Evolutionary conservation across 352 stramenopile species (phyloP), one percentile per base, ranked within the genome.

Genomic region (Globisporangium echinulatum): DNA sequence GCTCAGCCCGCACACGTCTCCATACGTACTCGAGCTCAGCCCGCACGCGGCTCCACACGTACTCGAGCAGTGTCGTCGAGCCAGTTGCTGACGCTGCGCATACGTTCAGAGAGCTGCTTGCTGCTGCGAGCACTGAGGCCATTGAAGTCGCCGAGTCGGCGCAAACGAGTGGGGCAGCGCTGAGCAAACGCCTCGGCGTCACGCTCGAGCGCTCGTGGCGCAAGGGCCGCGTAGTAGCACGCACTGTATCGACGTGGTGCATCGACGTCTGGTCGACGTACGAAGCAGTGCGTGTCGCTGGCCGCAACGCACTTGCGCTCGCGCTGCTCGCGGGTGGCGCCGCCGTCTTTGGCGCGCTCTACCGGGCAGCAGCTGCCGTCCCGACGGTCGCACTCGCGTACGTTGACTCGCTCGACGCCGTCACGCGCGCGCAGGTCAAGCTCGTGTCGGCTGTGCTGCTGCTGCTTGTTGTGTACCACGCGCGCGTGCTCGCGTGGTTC

Each of bases 381-480:
- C 74, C 74, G 1, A 56, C 64, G 40, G 59, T 74, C 33, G 51
- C 71, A 10, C 59, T 63, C 37, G 42, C 62, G 33, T 66, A 70
- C 40, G 70, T 66, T 42, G 49, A 43, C 7, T 75, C 63, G 25
- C 63, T 79, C 37, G 74, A 81, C 58, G 74, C 77, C 25, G 54
- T 79, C 48, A 73, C 72, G 47, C 67, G 70, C 48, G 72, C 70
- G 14, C 69, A 81, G 62, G 58, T 79, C 63, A 79, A 79, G 59
- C 67, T 77, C 44, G 61, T 72, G 37, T 46, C 52, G 0, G 60
- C 64, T n/a, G 54, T 75, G 5, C 50, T 72, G 11, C 6, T 67
- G 6, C 19, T 56, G 8, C 58, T 70, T 11, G 36, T 46, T 0
- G 17, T 79, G 33, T 78, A 79, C 54, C 64, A 75, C 19, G 60